These are phyloP conservation scores for Lentinula guzmanii DNA, from an alignment of 768 basidiomycete species.

Conservation along the genomic window DNA sequence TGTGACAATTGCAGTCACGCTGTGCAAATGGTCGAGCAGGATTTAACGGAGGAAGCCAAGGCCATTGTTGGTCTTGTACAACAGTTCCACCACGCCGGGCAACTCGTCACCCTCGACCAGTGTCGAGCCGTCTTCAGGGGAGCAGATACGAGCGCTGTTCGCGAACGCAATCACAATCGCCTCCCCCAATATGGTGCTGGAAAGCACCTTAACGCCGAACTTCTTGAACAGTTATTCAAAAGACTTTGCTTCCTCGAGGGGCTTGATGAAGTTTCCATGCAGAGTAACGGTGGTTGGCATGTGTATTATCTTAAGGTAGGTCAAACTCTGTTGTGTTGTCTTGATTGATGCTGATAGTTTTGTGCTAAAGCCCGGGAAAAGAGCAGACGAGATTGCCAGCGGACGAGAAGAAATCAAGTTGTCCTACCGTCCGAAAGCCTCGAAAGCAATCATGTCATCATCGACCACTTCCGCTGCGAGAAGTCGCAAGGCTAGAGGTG, in stretches of 20 bases:
- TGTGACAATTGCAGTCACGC: constrained; percentile 82
- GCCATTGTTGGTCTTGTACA: constrained; percentile 56
- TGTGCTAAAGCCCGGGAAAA: neutral
- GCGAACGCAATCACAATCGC: constrained; percentile 39
- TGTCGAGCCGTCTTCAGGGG: constrained; percentile 66
- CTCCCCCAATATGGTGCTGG: constrained; percentile 51
- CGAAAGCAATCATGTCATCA: neutral
- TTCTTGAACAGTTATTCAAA: constrained; percentile 63
- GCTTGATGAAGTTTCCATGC: constrained; percentile 40
- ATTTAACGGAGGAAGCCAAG: constrained; percentile 57
- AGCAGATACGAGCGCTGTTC: constrained; percentile 39
- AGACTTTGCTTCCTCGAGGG: constrained; percentile 45
- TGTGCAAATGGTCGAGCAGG: constrained; percentile 36
- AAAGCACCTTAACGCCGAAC: constrained; percentile 38
- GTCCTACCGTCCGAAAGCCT: neutral
- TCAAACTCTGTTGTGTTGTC: neutral
- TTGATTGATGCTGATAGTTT: neutral
- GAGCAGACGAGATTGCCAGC: neutral
- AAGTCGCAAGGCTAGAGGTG: neutral
- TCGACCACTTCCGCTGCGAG: neutral
- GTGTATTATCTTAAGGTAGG: constrained; percentile 48
- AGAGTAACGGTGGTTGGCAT: constrained; percentile 40
- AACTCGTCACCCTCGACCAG: constrained; percentile 54
- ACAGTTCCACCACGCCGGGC: constrained; percentile 32
- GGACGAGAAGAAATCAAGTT: neutral